Base-by-base conservation (phyloP, 345 rosid genomes). In the Kernera saxatilis region DNA sequence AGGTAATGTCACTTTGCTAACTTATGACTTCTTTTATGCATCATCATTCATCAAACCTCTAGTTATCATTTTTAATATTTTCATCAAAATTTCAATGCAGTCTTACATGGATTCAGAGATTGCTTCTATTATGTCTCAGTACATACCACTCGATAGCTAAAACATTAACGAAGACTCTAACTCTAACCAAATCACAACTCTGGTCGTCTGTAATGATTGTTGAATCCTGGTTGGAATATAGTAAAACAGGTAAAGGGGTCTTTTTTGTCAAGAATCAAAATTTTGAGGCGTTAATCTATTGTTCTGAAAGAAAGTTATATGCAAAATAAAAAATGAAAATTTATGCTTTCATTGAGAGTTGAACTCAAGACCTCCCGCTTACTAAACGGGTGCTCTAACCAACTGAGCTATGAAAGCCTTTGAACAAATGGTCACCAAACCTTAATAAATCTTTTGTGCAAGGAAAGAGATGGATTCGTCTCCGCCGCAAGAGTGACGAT, bases 281-380 rank as follows among this genome's bases (percentile, higher is more conserved):
- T 57, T 57, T 70, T 58, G 67, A 35, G n/a, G 46, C 9, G 56
- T 29, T 19, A 8, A 33, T 45, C 2, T 33, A 8, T 23, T 23
- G 11, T 45, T 33, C 3, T 4, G 44, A 23, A 45, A 43, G 44
- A 23, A 45, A 43, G 46, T 44, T 22, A n/a, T 12, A 56, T 6
- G 6, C 22, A 46, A 26, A 23, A 13, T 17, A 17, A 52, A 57
- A 32, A 1, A 4, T 2, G 17, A n/a, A 50, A 6, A 14, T 0
- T 17, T 2, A 15, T 72, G 78, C 82, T 78, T 78, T 78, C 80
- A 71, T 87, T 89, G 98, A 86, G 87, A 91, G 88, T 87, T 70
- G 91, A 91, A 89, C 96, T 91, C 91, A 88, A 86, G 93, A 94
- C 96, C 92, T 89, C 89, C 90, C 86, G 87, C 93, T 88, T 89